Percentiles rank a stretch among this genome's conserved stretches.
Evolutionary conservation across 768 basidiomycete genomes (phyloP).

Genomic region (Pisolithus albus): DNA sequence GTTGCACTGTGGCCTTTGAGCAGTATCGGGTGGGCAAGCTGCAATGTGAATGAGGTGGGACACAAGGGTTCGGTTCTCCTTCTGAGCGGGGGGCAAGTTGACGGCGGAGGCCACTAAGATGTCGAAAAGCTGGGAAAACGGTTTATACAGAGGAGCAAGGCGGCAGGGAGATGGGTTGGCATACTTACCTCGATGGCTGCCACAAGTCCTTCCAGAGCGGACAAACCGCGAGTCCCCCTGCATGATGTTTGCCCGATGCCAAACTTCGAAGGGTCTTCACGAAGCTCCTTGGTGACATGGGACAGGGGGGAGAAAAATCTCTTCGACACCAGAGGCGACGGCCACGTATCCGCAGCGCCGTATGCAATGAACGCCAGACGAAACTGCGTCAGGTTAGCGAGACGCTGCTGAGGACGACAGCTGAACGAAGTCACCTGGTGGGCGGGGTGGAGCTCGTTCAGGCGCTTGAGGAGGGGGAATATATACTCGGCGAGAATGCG

Average conservation of each 20-base stretch:
- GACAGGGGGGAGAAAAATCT: slow-evolving; percentile 47
- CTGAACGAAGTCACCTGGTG: slow-evolving; percentile 28
- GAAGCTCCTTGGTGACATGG: slow-evolving; percentile 38
- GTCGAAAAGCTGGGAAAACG: slow-evolving; percentile 43
- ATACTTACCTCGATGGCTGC: slow-evolving; percentile 60
- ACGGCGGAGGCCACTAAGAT: slow-evolving; percentile 17
- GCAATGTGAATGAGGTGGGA: slow-evolving; percentile 59
- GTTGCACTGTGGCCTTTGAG: slow-evolving; percentile 53
- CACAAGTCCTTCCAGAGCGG: slow-evolving; percentile 64
- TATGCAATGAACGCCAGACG: slow-evolving; percentile 56
- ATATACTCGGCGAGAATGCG: slow-evolving; percentile 43
- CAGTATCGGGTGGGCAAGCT: slow-evolving; percentile 46
- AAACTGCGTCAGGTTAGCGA: slow-evolving; percentile 20
- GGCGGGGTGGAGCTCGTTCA: slow-evolving; percentile 36
- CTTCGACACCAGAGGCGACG: slow-evolving; percentile 49
- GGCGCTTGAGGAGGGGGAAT: slow-evolving; percentile 43
- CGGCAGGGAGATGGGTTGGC: neutral
- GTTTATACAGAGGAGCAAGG: slow-evolving; percentile 9
- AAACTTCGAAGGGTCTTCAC: slow-evolving; percentile 39
- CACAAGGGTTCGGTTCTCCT: slow-evolving; percentile 22
- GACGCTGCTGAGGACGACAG: neutral
- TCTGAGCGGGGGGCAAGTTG: slow-evolving; percentile 17
- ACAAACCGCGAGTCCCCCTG: slow-evolving; percentile 48
- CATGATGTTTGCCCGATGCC: slow-evolving; percentile 53
- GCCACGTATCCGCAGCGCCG: slow-evolving; percentile 49